A percentile compares a stretch with the other conserved stretches of the same genome.
These are phyloP conservation scores for Marasmius oreades DNA, from an alignment of 1,284 basidiomycete genomes.

Conservation along the genomic window DNA sequence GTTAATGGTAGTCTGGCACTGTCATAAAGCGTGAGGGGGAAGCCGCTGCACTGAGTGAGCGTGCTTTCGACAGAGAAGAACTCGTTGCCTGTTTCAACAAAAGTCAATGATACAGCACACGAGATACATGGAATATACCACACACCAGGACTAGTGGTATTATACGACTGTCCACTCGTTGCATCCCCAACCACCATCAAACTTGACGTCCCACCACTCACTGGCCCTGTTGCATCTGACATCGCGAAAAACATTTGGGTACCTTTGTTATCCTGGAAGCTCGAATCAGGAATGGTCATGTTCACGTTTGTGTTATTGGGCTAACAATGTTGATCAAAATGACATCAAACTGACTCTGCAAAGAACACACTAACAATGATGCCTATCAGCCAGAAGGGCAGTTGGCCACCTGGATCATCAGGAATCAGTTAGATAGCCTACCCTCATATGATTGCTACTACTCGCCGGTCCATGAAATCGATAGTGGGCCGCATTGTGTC, in stretches of 20 bases:
- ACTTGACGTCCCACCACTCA: background rate
- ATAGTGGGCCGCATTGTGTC: background rate
- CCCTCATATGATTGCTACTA: no score
- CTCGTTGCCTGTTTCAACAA: no score
- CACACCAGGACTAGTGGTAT: background rate
- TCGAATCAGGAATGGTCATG: background rate
- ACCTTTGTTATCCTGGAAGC: background rate
- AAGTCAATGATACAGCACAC: background rate
- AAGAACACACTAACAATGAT: background rate
- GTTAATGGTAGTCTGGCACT: background rate
- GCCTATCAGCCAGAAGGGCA: background rate
- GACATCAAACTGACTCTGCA: background rate
- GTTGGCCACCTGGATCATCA: background rate
- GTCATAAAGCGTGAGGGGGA: background rate
- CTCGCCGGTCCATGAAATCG: background rate
- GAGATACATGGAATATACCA: background rate
- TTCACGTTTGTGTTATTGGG: background rate
- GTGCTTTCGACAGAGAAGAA: background rate
- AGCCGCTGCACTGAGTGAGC: background rate
- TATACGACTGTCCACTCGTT: background rate
- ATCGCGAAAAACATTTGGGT: background rate
- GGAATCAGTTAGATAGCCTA: no score
- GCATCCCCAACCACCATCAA: background rate
- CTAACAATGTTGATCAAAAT: background rate
- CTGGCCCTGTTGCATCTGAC: background rate